phyloP scores from a whole-genome alignment of 441 rosid genomes.

The Raphanus hybrid region DNA sequence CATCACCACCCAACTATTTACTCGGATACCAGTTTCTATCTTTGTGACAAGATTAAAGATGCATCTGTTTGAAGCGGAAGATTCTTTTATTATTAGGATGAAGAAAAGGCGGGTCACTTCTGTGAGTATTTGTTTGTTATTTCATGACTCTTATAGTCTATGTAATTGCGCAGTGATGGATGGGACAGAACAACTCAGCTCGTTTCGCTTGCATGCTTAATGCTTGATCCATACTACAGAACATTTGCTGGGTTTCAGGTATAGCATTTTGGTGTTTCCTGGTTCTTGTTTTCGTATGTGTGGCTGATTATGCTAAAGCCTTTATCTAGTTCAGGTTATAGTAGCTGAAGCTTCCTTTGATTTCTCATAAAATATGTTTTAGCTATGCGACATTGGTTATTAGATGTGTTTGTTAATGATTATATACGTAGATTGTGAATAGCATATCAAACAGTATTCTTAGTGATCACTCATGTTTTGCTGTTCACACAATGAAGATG shows the following conservation, averaged over 20 bases:
- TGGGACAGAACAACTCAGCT: slow-evolving; percentile 98
- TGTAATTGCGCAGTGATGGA: slow-evolving; percentile 73
- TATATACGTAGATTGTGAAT: slow-evolving; percentile 14
- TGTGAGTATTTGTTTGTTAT: slow-evolving; percentile 13
- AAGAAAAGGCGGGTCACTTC: too few relatives aligned
- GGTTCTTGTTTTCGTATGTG: neutral
- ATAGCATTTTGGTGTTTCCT: slow-evolving; percentile 20
- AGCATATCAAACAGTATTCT: neutral
- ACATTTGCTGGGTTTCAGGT: slow-evolving; percentile 96
- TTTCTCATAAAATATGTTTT: neutral
- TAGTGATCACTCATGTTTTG: slow-evolving; percentile 5
- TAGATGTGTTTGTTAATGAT: neutral
- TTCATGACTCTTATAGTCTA: slow-evolving; percentile 20
- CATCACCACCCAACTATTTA: slow-evolving; percentile 5
- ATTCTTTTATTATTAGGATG: neutral
- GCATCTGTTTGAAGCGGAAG: neutral
- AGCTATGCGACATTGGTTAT: slow-evolving; percentile 1
- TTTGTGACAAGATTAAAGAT: slow-evolving; percentile 6
- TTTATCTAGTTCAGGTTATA: neutral
- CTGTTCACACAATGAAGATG: neutral
- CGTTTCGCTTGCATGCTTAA: slow-evolving; percentile 84
- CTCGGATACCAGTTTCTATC: slow-evolving; percentile 2
- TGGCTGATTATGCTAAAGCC: neutral
- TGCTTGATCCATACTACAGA: slow-evolving; percentile 94
- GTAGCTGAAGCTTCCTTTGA: slow-evolving; percentile 9